These are phyloP conservation scores for Fusarium nodosum DNA, from an alignment of 2,329 filamentous ascomycete species.

Conservation along the genomic window DNA sequence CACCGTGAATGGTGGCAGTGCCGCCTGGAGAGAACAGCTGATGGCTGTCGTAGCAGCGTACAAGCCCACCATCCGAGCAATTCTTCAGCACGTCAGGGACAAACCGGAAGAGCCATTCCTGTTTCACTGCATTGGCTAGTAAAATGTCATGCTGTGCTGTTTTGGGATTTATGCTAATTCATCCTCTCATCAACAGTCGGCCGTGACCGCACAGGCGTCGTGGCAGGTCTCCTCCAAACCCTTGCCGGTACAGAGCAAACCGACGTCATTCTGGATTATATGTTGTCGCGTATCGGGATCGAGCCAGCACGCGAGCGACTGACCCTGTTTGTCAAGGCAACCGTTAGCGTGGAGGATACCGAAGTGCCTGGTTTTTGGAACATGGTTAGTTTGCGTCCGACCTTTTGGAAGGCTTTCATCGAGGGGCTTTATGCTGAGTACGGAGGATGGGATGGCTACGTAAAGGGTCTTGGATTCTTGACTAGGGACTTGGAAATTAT, in stretches of 20 bases:
- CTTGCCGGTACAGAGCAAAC: constrained; percentile 63
- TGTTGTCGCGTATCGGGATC: constrained; percentile 67
- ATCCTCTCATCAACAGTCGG: constrained; percentile 57
- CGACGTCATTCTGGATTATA: constrained; percentile 63
- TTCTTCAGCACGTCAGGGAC: constrained; percentile 65
- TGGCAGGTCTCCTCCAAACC: constrained; percentile 64
- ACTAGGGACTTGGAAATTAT: constrained; percentile 61
- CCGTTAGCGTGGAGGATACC: constrained; percentile 53
- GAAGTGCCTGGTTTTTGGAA: constrained; percentile 65
- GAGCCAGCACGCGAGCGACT: constrained; percentile 66
- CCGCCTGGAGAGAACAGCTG: constrained; percentile 63
- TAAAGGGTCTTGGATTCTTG: constrained; percentile 62
- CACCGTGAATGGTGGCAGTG: constrained; percentile 60
- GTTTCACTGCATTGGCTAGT: constrained; percentile 68
- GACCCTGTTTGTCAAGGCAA: constrained; percentile 58
- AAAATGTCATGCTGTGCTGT: background rate
- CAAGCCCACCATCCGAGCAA: constrained; percentile 56
- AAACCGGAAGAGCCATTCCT: constrained; percentile 60
- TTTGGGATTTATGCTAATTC: constrained; percentile 8
- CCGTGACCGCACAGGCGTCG: constrained; percentile 67
- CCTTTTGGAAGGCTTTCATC: constrained; percentile 63
- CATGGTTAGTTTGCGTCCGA: constrained; percentile 59
- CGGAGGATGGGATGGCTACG: constrained; percentile 65
- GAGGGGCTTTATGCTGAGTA: constrained; percentile 59
- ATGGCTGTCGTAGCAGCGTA: constrained; percentile 62